Percentiles rank a stretch among this genome's conserved stretches.
phyloP scores from a whole-genome alignment of 1,284 basidiomycete genomes.

The Lignosus rhinocerotis region DNA sequence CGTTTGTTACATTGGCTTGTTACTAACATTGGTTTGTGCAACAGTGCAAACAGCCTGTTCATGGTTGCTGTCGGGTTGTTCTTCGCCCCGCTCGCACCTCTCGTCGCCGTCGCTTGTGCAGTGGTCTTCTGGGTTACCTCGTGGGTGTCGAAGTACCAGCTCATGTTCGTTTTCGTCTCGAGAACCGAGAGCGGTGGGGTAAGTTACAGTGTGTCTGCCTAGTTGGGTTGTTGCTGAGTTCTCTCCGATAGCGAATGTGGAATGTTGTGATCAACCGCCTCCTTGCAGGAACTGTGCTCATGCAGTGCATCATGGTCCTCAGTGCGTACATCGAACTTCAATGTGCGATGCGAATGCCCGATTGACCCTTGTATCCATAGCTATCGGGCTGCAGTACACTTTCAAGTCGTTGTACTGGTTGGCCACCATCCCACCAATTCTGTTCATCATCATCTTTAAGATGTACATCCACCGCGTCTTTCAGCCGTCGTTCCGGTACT shows the following conservation, averaged over 20 bases:
- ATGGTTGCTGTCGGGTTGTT: conserved; percentile 86
- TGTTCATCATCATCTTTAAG: conserved; percentile 82
- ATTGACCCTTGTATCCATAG: conserved; percentile 38
- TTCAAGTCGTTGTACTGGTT: conserved; percentile 76
- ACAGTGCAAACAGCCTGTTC: conserved; percentile 77
- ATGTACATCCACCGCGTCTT: conserved; percentile 73
- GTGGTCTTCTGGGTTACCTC: conserved; percentile 84
- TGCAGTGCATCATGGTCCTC: conserved; percentile 85
- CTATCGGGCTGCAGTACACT: conserved; percentile 81
- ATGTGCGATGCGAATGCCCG: background rate
- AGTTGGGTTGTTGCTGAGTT: conserved; percentile 2
- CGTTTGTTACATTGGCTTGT: no score
- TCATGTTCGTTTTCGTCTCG: conserved; percentile 90
- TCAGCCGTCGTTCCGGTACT: conserved; percentile 76
- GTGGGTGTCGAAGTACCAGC: conserved; percentile 88
- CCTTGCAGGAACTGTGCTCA: conserved; percentile 71
- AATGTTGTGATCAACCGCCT: conserved; percentile 89
- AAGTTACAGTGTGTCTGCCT: conserved; percentile 34
- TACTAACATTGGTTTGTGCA: background rate
- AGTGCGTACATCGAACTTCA: conserved; percentile 56
- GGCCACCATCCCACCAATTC: conserved; percentile 72
- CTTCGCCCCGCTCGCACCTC: conserved; percentile 89
- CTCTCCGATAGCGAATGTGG: conserved; percentile 76
- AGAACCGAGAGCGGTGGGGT: conserved; percentile 91
- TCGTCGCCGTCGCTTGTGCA: conserved; percentile 77